These are phyloP conservation scores for Paecilomyces formosus DNA, from an alignment of 2,329 filamentous ascomycete species.

Conservation along the genomic window DNA sequence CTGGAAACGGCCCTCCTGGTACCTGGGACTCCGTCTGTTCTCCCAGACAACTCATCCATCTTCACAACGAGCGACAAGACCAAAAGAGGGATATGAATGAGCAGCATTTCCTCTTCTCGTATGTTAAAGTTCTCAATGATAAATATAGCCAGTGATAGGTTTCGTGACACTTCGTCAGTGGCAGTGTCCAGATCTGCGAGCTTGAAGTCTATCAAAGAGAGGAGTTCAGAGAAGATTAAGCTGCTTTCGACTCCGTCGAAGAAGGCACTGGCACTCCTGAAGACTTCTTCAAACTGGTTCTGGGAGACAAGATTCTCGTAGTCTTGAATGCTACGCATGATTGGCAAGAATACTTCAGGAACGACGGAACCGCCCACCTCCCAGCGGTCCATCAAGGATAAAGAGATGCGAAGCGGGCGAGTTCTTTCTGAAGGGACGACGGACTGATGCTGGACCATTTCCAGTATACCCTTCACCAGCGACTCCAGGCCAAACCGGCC, in stretches of 20 bases:
- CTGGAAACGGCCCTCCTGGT: conserved; percentile 14
- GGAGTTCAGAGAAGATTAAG: conserved; percentile 80
- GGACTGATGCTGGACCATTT: conserved; percentile 60
- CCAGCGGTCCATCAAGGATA: conserved; percentile 97
- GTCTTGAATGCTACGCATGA: conserved; percentile 68
- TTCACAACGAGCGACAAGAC: conserved; percentile 55
- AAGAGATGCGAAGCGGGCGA: conserved; percentile 79
- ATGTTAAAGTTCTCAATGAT: conserved; percentile 85
- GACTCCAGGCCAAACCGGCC: conserved; percentile 68
- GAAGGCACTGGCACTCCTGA: conserved; percentile 89
- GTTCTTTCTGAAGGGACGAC: conserved; percentile 60
- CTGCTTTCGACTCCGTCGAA: conserved; percentile 96
- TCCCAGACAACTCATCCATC: conserved; percentile 29
- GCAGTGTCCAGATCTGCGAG: conserved; percentile 43
- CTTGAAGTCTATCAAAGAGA: conserved; percentile 53
- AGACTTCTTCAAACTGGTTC: conserved; percentile 71
- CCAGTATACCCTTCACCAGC: conserved; percentile 65
- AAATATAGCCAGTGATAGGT: conserved; percentile 70
- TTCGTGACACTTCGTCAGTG: conserved; percentile 48
- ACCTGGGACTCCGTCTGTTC: conserved; percentile 7
- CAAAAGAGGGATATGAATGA: conserved; percentile 72
- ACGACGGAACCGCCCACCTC: conserved; percentile 89
- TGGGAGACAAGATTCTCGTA: conserved; percentile 65
- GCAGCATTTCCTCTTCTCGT: conserved; percentile 90
- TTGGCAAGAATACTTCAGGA: conserved; percentile 78